Base-by-base conservation (phyloP, 2,329 filamentous ascomycete genomes). In the Macrophomina phaseolina region DNA sequence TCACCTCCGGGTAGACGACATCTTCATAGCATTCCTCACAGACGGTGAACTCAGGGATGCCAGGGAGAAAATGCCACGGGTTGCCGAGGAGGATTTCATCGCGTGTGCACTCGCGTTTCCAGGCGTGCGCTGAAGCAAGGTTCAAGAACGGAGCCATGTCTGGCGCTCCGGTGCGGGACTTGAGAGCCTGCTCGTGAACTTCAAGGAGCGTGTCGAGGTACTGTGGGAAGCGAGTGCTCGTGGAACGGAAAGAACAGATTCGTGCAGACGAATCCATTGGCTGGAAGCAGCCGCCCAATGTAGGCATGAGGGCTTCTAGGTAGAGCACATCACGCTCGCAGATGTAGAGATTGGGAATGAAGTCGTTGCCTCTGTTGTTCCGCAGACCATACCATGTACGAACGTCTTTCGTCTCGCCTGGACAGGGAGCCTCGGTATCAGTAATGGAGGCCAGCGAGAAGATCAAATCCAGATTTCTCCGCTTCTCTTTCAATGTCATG, bases 1-100 rank as follows among this genome's bases (percentile, higher is more conserved):
- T 53, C 6, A 38, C 52, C 3, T 46, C 38, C 0, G 93, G 93
- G 78, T 86, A 87, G n/a, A 97, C 87, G 0, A 92, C 86, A 28
- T 92, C 89, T 16, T 92, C 87, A 75, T 91, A 97, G 77, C 94
- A 98, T 77, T 94, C 92, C 70, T 91, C 88, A 78, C 94, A 98
- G 4, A 97, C 90, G 0, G 91, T 93, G 72, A 97, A 88, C 56
- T 93, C 87, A 0, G 91, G 91, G 0, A 96, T 81, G 14, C 86
- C 83, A 0, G 91, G 87, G 76, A 96, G 92, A 65, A 86, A 89
- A 76, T 96, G 89, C 94, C 94, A 97, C 46, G 84, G 81, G 12
- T 84, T 85, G 65, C 87, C 85, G n/a, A 82, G 77, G 2, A 90
- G 78, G 4, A 87, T 83, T n/a, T 83, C 85, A 74, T 91, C 88